phyloP scores from a whole-genome alignment of 176 grass and related monocot species.

The Triticum aestivum region IWGSC_CS_RefSeq_v2.1 NC_057813.1:383980957-383981456 shows the following conservation, averaged over 20 bases:
- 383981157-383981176: conserved; percentile 17
- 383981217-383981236: conserved; percentile 22
- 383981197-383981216: background rate
- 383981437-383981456: conserved; percentile 8
- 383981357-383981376: conserved; percentile 19
- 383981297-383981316: conserved; percentile 24
- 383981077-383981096: background rate
- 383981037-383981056: conserved; percentile 37
- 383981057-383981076: conserved; percentile 4
- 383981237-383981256: conserved; percentile 29
- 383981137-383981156: conserved; percentile 12
- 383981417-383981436: background rate
- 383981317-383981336: conserved; percentile 9
- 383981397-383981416: background rate
- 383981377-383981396: conserved; percentile 9
- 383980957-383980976: conserved; percentile 13
- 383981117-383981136: background rate
- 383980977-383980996: background rate
- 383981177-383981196: conserved; percentile 25
- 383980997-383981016: conserved; percentile 38
- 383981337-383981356: conserved; percentile 16
- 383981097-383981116: conserved; percentile 16
- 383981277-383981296: background rate
- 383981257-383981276: conserved; percentile 12
- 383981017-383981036: conserved; percentile 45